Evolutionary conservation across 2,329 filamentous ascomycete genomes (phyloP).

Genomic region (Torrubiellomyces zombiae): DNA sequence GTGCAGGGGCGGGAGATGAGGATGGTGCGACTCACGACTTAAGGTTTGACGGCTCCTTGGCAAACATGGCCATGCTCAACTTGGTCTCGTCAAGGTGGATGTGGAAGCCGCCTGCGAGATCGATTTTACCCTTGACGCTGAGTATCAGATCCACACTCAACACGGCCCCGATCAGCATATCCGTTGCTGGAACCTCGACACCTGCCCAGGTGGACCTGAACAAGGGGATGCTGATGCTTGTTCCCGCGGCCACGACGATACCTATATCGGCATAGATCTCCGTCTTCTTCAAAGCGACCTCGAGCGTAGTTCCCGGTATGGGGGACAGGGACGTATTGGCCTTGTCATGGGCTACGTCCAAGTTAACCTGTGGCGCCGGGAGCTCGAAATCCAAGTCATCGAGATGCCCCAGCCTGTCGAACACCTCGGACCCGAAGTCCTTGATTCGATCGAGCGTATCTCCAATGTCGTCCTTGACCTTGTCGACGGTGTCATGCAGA

Average conservation of each 20-base stretch:
- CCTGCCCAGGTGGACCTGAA: slow-evolving; percentile 29
- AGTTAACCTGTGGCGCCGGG: slow-evolving; percentile 16
- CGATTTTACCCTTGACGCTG: slow-evolving; percentile 25
- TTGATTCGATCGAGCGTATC: slow-evolving; percentile 18
- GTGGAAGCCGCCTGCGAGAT: slow-evolving; percentile 37
- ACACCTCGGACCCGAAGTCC: slow-evolving; percentile 11
- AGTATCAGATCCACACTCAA: slow-evolving; percentile 36
- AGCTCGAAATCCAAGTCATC: not conserved
- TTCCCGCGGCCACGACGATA: slow-evolving; percentile 21
- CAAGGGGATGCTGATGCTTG: slow-evolving; percentile 30
- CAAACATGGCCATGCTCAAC: slow-evolving; percentile 33
- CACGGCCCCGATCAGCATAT: slow-evolving; percentile 28
- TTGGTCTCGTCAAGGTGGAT: slow-evolving; percentile 34
- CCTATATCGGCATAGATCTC: slow-evolving; percentile 35
- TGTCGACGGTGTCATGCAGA: slow-evolving; percentile 10
- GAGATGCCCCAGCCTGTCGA: slow-evolving; percentile 9
- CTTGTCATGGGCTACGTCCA: slow-evolving; percentile 27
- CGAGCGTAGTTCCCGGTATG: slow-evolving; percentile 27
- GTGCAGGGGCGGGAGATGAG: not conserved
- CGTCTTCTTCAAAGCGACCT: slow-evolving; percentile 30
- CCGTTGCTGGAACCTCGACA: slow-evolving; percentile 18
- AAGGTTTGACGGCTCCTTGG: slow-evolving; percentile 27
- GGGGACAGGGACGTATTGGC: no score
- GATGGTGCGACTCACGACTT: slow-evolving; percentile 27
- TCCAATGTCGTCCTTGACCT: slow-evolving; percentile 14